phyloP scores from a whole-genome alignment of 768 basidiomycete genomes.

The Chalciporus piperatus region DNA sequence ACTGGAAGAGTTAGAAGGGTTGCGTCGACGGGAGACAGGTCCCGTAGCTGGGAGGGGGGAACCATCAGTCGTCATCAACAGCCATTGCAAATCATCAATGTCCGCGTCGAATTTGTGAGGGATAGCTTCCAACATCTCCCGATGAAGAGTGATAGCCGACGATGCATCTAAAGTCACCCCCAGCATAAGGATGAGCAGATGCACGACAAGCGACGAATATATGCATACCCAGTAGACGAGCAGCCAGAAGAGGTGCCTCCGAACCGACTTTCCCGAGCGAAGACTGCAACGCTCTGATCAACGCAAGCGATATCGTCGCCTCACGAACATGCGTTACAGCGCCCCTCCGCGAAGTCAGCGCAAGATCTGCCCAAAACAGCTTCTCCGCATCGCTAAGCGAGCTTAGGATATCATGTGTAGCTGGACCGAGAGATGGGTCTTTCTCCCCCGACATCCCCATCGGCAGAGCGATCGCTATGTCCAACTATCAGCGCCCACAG shows the following conservation, averaged over 20 bases:
- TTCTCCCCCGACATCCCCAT: slow-evolving; percentile 65
- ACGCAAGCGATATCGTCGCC: slow-evolving; percentile 63
- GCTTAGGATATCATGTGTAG: slow-evolving; percentile 54
- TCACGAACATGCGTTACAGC: slow-evolving; percentile 72
- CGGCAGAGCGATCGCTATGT: slow-evolving; percentile 75
- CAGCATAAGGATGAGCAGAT: background rate
- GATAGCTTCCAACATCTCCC: slow-evolving; percentile 85
- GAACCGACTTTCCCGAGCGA: slow-evolving; percentile 65
- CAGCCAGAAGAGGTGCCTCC: slow-evolving; percentile 53
- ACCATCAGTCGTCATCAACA: slow-evolving; percentile 47
- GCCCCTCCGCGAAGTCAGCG: slow-evolving; percentile 53
- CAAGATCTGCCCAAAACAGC: slow-evolving; percentile 65
- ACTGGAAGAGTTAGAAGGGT: slow-evolving; percentile 15
- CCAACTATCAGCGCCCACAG: slow-evolving; percentile 5
- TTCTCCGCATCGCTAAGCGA: slow-evolving; percentile 68
- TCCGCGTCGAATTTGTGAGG: slow-evolving; percentile 57
- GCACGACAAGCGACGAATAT: slow-evolving; percentile 4
- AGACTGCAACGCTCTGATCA: slow-evolving; percentile 74
- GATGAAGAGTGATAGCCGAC: slow-evolving; percentile 71
- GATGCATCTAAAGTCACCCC: slow-evolving; percentile 56
- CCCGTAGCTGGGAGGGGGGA: slow-evolving; percentile 31
- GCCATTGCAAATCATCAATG: slow-evolving; percentile 77
- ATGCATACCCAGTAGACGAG: slow-evolving; percentile 55
- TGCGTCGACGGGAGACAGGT: slow-evolving; percentile 11
- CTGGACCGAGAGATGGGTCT: slow-evolving; percentile 36